phyloP scores from a whole-genome alignment of 257 asterid genomes.

The Capsicum pubescens region DNA sequence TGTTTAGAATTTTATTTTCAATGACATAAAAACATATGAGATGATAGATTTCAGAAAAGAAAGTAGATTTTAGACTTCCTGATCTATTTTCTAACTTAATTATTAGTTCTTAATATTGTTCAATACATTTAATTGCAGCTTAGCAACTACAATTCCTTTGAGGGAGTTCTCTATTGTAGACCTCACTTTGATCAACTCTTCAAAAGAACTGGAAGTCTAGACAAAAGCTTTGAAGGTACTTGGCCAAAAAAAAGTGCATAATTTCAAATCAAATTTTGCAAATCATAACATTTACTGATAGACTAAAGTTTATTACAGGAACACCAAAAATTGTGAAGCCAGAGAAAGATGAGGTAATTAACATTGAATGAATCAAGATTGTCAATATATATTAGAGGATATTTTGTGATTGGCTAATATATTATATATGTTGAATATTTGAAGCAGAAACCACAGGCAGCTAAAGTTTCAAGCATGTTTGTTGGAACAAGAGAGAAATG shows the following conservation, averaged over 20 bases:
- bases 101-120: neutral
- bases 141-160: conserved; percentile 89
- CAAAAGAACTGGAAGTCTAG: conserved; percentile 92
- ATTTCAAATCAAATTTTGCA: neutral
- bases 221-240: conserved; percentile 91
- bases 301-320: conserved; percentile 47
- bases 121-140: conserved; percentile 50
- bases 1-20: neutral
- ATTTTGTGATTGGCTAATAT: neutral
- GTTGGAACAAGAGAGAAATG: conserved; percentile 87
- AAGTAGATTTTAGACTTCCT: neutral
- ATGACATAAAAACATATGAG: neutral
- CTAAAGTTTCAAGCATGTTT: conserved; percentile 79
- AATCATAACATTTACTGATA: neutral
- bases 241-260: neutral
- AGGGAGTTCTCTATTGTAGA: conserved; percentile 95
- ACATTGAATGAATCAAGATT: neutral
- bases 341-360: conserved; percentile 47
- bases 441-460: conserved; percentile 66
- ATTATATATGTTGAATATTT: neutral
- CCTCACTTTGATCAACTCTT: conserved; percentile 97
- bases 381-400: neutral
- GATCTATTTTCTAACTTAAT: neutral
- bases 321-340: conserved; percentile 89
- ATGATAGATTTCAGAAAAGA: neutral